These are phyloP conservation scores for Ustilago tritici DNA, from an alignment of 1,284 basidiomycete species.

Conservation along the genomic window DNA sequence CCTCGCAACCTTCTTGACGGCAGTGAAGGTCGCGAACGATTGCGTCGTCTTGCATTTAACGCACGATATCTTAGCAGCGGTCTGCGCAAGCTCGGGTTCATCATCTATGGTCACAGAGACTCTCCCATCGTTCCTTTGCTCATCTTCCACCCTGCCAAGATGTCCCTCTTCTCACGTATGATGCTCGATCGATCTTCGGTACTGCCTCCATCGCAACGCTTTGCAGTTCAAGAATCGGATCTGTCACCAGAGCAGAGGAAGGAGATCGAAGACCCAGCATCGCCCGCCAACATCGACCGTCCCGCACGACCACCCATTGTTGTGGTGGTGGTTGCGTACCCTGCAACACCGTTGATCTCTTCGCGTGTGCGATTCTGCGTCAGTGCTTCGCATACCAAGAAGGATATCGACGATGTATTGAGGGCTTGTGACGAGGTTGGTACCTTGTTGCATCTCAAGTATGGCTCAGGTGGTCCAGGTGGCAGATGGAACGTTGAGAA, in stretches of 20 bases:
- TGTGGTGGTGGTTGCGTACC: constrained; percentile 71
- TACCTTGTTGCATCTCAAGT: constrained; percentile 80
- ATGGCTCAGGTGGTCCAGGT: constrained; percentile 76
- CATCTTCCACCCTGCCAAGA: constrained; percentile 83
- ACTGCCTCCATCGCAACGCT: constrained; percentile 62
- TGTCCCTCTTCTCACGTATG: constrained; percentile 66
- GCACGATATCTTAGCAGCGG: constrained; percentile 89
- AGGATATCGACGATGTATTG: constrained; percentile 89
- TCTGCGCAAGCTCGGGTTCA: constrained; percentile 92
- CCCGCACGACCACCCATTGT: constrained; percentile 63
- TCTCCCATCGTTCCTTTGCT: constrained; percentile 94
- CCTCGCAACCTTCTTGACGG: constrained; percentile 61
- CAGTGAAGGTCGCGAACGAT: constrained; percentile 81
- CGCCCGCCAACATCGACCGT: constrained; percentile 36
- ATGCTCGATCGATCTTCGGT: constrained; percentile 63
- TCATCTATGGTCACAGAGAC: constrained; percentile 91
- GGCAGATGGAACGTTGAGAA: constrained; percentile 87
- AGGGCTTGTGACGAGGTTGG: constrained; percentile 93
- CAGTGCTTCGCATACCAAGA: constrained; percentile 94
- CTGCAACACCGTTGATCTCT: constrained; percentile 90
- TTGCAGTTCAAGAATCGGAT: constrained; percentile 45
- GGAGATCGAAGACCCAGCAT: constrained; percentile 51
- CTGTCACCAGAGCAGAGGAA: constrained; percentile 45
- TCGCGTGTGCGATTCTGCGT: constrained; percentile 93
- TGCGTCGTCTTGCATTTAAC: constrained; percentile 94